Conservation (phyloP, 768 basidiomycete species). For the Megacollybia marginata region DNA sequence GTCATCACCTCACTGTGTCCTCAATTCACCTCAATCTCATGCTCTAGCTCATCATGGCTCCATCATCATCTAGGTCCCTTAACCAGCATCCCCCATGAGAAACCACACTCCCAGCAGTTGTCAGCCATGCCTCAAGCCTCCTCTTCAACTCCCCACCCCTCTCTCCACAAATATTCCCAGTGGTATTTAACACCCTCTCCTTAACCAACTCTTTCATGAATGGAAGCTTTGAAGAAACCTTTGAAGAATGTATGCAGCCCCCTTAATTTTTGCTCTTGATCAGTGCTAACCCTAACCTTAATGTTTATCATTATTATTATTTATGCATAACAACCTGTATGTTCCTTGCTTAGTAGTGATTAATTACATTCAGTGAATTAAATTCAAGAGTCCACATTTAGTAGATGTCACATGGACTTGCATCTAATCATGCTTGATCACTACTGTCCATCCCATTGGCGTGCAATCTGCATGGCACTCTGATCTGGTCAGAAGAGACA, state of each 20-base stretch:
- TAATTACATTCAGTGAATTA: too few relatives aligned
- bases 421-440: too few relatives aligned
- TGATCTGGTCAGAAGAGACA: too few relatives aligned
- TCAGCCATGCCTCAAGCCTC: slow-evolving; percentile 70
- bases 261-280: too few relatives aligned
- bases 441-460: too few relatives aligned
- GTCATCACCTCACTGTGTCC: background rate
- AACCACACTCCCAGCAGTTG: slow-evolving; percentile 27
- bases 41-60: background rate
- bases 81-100: background rate
- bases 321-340: too few relatives aligned
- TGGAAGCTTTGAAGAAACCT: slow-evolving; percentile 39
- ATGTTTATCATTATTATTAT: too few relatives aligned
- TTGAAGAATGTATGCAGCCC: slow-evolving; percentile 9
- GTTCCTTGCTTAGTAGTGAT: too few relatives aligned
- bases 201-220: slow-evolving; percentile 56
- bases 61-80: background rate
- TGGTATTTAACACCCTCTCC: slow-evolving; percentile 63
- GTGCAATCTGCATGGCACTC: too few relatives aligned
- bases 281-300: too few relatives aligned
- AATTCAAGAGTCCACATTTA: too few relatives aligned
- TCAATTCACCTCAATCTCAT: background rate
- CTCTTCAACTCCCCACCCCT: slow-evolving; percentile 72
- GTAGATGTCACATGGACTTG: too few relatives aligned
- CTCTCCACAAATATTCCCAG: slow-evolving; percentile 74